Evolutionary conservation across 768 basidiomycete genomes (phyloP).

Genomic region (Zangia roseola): DNA sequence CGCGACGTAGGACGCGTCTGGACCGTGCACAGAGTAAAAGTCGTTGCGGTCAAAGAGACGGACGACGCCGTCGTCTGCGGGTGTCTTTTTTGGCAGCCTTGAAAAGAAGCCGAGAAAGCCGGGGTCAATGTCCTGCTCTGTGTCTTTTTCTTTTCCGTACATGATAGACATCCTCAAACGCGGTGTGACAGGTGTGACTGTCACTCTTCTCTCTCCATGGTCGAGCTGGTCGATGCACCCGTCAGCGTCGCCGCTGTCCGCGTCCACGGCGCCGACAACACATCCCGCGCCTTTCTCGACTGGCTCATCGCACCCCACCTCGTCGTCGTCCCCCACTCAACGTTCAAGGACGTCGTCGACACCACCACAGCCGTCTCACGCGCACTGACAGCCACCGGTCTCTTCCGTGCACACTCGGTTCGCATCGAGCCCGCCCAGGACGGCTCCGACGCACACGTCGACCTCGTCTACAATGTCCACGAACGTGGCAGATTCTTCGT

Average conservation of each 20-base stretch:
- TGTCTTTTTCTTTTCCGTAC: slow-evolving; percentile 66
- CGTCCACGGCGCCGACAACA: slow-evolving; percentile 72
- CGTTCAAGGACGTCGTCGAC: slow-evolving; percentile 67
- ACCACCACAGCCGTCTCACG: slow-evolving; percentile 66
- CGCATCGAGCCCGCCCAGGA: slow-evolving; percentile 57
- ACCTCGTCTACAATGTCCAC: slow-evolving; percentile 73
- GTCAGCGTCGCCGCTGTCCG: slow-evolving; percentile 74
- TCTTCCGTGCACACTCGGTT: slow-evolving; percentile 70
- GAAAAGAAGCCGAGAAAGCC: slow-evolving; percentile 76
- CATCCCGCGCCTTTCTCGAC: slow-evolving; percentile 79
- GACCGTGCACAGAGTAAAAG: slow-evolving; percentile 86
- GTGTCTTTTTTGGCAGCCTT: slow-evolving; percentile 61
- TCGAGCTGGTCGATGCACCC: slow-evolving; percentile 49
- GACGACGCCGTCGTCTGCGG: slow-evolving; percentile 72
- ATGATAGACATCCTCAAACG: slow-evolving; percentile 46
- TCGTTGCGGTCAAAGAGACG: slow-evolving; percentile 85
- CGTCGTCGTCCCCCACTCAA: slow-evolving; percentile 10
- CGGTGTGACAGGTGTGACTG: slow-evolving; percentile 25
- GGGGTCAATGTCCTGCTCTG: slow-evolving; percentile 49
- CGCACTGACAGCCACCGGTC: slow-evolving; percentile 67
- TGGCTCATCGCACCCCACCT: slow-evolving; percentile 73
- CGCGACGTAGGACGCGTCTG: slow-evolving; percentile 87
- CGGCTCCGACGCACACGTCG: slow-evolving; percentile 62
- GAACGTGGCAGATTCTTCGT: slow-evolving; percentile 77
- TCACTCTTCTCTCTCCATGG: slow-evolving; percentile 14